Evolutionary conservation across 306 rosid species (phyloP).

Genomic region (Cercis canadensis): DNA sequence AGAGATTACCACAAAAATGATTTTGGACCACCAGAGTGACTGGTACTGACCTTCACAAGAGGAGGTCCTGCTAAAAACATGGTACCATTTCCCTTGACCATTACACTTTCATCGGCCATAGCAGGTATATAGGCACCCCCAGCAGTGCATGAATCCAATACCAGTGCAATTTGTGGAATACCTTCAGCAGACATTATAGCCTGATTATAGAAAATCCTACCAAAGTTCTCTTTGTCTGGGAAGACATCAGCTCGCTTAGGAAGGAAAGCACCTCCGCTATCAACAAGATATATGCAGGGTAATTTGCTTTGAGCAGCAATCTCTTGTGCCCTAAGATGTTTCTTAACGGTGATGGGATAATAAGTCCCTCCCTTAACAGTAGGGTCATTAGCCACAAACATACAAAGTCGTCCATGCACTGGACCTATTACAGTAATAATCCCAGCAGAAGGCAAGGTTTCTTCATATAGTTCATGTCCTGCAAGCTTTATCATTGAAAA

Average conservation of each 20-base stretch:
- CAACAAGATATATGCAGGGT: conserved; percentile 94
- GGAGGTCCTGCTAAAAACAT: conserved; percentile 97
- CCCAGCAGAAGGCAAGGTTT: conserved; percentile 85
- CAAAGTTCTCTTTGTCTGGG: conserved; percentile 91
- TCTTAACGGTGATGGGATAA: conserved; percentile 95
- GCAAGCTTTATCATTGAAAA: conserved; percentile 73
- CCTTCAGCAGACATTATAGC: conserved; percentile 88
- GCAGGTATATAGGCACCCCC: conserved; percentile 99
- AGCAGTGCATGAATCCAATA: conserved; percentile 93
- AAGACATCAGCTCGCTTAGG: conserved; percentile 98
- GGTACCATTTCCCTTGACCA: conserved; percentile 98
- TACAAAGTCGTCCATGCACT: conserved; percentile 86
- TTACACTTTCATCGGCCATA: conserved; percentile 99
- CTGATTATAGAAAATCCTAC: conserved; percentile 91
- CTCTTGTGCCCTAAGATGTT: conserved; percentile 96
- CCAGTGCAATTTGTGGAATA: conserved; percentile 92
- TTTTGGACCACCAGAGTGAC: conserved; percentile 31
- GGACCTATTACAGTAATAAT: conserved; percentile 93
- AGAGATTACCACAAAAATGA: conserved; percentile 34
- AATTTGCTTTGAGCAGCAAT: conserved; percentile 83
- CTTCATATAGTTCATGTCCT: conserved; percentile 87
- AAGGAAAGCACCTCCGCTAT: conserved; percentile 97
- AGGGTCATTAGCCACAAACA: conserved; percentile 97
- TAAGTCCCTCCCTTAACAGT: conserved; percentile 97
- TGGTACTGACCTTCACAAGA: conserved; percentile 77